These are phyloP conservation scores for Coniochaeta ligniaria DNA, from an alignment of 2,329 filamentous ascomycete genomes.

Conservation along the genomic window DNA sequence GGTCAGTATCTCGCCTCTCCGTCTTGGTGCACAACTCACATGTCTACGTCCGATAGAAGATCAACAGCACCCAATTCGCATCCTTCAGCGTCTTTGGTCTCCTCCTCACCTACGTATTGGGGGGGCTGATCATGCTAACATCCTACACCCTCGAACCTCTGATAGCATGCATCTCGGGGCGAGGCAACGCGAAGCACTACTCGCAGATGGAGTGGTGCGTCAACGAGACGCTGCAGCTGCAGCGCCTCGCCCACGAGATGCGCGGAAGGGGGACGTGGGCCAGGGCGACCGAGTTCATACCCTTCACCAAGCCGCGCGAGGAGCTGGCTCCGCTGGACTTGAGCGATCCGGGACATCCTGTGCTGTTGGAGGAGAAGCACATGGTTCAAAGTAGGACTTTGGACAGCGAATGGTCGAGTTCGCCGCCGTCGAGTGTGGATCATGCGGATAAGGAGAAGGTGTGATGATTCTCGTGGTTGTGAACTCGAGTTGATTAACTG, in stretches of 20 bases:
- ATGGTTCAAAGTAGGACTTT: not conserved
- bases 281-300: not conserved
- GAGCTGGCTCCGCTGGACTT: constrained; percentile 8
- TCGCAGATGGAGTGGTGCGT: constrained; percentile 15
- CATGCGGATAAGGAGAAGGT: not conserved
- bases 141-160: constrained; percentile 12
- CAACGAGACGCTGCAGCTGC: constrained; percentile 17
- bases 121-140: constrained; percentile 8
- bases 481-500: too few species aligned
- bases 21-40: not conserved
- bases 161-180: constrained; percentile 6
- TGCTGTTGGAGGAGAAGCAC: not conserved
- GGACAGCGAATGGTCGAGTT: not conserved
- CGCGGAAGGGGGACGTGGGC: constrained; percentile 3
- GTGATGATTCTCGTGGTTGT: not conserved
- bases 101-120: constrained; percentile 12
- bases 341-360: constrained; percentile 4
- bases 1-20: constrained; percentile 1
- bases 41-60: constrained; percentile 13
- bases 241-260: constrained; percentile 18
- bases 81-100: constrained; percentile 21
- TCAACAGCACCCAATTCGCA: constrained; percentile 11
- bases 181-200: constrained; percentile 8
- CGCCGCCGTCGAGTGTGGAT: not conserved
- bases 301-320: constrained; percentile 9